Percentiles rank a stretch among this genome's conserved stretches.
These are phyloP conservation scores for Melastoma candidum DNA, from an alignment of 441 rosid species.

Conservation along the genomic window DNA sequence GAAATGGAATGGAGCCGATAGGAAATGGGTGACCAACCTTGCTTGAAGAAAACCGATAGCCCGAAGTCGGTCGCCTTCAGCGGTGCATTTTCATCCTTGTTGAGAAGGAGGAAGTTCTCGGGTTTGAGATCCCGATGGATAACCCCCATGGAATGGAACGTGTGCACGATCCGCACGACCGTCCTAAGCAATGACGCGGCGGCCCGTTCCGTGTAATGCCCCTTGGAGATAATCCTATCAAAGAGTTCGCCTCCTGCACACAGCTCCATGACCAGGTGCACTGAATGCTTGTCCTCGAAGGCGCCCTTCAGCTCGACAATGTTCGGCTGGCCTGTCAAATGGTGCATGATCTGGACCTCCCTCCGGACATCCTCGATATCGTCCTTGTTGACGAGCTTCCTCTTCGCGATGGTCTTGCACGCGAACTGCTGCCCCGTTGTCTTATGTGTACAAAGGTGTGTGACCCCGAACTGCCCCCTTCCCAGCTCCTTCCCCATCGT, in stretches of 20 bases:
- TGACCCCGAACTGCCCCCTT: conserved; percentile 7
- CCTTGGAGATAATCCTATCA: conserved; percentile 3
- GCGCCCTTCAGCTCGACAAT: conserved; percentile 9
- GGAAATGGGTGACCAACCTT: not conserved
- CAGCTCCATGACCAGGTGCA: conserved; percentile 11
- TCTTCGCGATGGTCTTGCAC: conserved; percentile 5
- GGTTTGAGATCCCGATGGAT: conserved; percentile 11
- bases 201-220: conserved; percentile 8
- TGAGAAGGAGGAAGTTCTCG: conserved; percentile 7
- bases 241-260: conserved; percentile 4
- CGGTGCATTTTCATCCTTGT: conserved; percentile 4
- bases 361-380: conserved; percentile 7
- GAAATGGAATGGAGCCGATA: too few relatives aligned
- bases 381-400: not conserved
- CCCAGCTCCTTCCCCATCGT: conserved; percentile 8
- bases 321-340: conserved; percentile 7
- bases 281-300: conserved; percentile 2
- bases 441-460: not conserved
- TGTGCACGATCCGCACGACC: conserved; percentile 3
- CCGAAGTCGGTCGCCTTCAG: conserved; percentile 15
- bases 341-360: conserved; percentile 10
- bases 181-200: not conserved
- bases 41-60: conserved; percentile 8
- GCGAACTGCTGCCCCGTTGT: not conserved
- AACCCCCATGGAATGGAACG: conserved; percentile 5